Evolutionary conservation across 2,329 filamentous ascomycete genomes (phyloP).

Genomic region (Dothidotthia symphoricarpi): DNA sequence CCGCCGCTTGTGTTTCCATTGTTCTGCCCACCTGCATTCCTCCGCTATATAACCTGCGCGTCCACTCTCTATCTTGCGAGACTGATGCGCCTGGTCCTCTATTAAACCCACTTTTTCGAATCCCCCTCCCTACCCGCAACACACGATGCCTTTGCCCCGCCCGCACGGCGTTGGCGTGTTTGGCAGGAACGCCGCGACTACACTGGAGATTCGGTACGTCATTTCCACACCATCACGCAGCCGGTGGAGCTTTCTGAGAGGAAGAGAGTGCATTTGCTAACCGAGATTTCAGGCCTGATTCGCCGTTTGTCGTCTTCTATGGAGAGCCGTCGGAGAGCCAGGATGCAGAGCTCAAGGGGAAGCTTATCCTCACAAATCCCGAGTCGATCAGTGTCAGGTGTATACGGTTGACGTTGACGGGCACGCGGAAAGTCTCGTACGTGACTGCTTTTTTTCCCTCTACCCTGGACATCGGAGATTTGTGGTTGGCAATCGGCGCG

Average conservation of each 20-base stretch:
- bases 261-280: too few relatives aligned
- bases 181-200: slow-evolving; percentile 34
- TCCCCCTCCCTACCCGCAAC: too few relatives aligned
- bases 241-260: too few relatives aligned
- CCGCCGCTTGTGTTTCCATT: too few relatives aligned
- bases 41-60: too few relatives aligned
- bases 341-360: slow-evolving; percentile 47
- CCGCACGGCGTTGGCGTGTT: slow-evolving; percentile 33
- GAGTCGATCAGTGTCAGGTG: slow-evolving; percentile 50
- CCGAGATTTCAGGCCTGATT: slow-evolving; percentile 40
- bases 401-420: slow-evolving; percentile 49
- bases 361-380: slow-evolving; percentile 48
- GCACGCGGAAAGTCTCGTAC: slow-evolving; percentile 50
- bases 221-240: too few relatives aligned
- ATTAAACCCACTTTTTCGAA: too few relatives aligned
- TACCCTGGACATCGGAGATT: neutral
- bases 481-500: neutral
- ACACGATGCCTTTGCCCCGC: slow-evolving; percentile 27
- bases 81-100: too few relatives aligned
- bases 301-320: slow-evolving; percentile 51
- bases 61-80: too few relatives aligned
- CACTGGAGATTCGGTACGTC: slow-evolving; percentile 47
- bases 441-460: slow-evolving; percentile 12
- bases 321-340: slow-evolving; percentile 49
- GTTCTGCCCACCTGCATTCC: too few relatives aligned